Base-by-base conservation (phyloP, 257 asterid genomes). In the Asclepias syriaca region DNA sequence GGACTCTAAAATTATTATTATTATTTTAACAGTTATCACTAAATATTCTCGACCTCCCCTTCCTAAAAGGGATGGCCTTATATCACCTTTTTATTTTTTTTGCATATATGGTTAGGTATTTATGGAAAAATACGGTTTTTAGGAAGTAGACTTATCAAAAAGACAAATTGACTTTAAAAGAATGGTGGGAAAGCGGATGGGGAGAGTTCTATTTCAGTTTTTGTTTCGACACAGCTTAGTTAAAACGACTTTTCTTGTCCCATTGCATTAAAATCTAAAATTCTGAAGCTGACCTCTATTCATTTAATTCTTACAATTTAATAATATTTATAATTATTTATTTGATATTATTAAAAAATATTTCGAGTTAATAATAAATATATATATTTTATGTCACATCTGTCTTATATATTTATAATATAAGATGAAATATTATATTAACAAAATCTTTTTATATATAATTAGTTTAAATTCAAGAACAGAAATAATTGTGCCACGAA, bases 211-310 rank as follows among this genome's bases (percentile, higher is more conserved):
- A 39, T 65, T 74, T 70, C 34, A 29, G 2, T 70, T 48, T 48
- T 65, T 89, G 89, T 58, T 50, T 85, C 72, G 72, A 57, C 39
- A 51, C 81, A 83, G 48, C 81, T 71, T 77, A 71, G 77, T 82
- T 32, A 63, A 24, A 24, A 24, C 0, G 27, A 24, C 27, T 24
- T 24, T 24, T 24, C 27, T 24, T 24, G 0, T 24, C 27, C 27
- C 27, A 24, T 24, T 24, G 27, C 27, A 24, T 24, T 24, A 0
- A 24, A 24, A 24, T 24, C 27, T 24, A 34, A 34, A 4, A 34
- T 34, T 34, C 0, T 4, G 0, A 4, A 34, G 0, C 5, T 4
- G 6, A 34, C 39, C 1, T 34, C 3, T 29, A 29, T 34, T 34
- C 3, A 3, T 34, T 34, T 34, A 34, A 34, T 34, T 34, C 32